Base-by-base conservation (phyloP, 2,329 filamentous ascomycete genomes). In the Sporothrix globosa region DNA sequence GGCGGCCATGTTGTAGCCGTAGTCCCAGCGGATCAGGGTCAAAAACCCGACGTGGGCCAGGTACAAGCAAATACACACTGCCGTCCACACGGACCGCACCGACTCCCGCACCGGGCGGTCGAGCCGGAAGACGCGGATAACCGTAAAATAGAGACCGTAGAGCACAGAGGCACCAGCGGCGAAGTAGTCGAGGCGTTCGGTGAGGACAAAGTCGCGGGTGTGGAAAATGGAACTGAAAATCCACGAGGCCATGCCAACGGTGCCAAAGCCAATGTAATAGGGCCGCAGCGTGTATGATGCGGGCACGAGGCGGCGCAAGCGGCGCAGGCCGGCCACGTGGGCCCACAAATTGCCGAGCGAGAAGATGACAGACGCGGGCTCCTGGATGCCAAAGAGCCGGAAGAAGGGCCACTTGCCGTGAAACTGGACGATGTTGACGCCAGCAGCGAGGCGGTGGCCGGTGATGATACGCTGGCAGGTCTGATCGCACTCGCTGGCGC, bases 321-420 rank as follows among this genome's bases (percentile, higher is more conserved):
- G 89, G 69, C 83, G 80, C 74, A 97, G 88, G 72, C 96, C 96
- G 75, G 88, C 81, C 78, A 88, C 87, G 83, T 99, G 96, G 17
- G 94, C 95, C 75, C 90, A 86, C 77, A 96, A 90, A 84, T 99
- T 99, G 77, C 96, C 87, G 67, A 97, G 85, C 74, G 92, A 97
- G 85, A 97, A 99, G 77, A 97, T 84, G 75, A 98, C 95, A 67
- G 90, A 93, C 79, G 94, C 93, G 71, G 95, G 93, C 82, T 99
- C 96, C 82, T 99, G 96, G 83, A 97, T 91, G 79, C 96, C 96
- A 69, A 96, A 81, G 77, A 97, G 86, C 74, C 96, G 92, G 80
- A 90, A 85, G 82, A 99, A 99, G 52, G 96, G 96, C 96, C 96
- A 99, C 86, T 99, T 99, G 44, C 96, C 96, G 83, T 99, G 93